These are phyloP conservation scores for Macrophomina pseudophaseolina DNA, from an alignment of 2,329 filamentous ascomycete species.

Conservation along the genomic window DNA sequence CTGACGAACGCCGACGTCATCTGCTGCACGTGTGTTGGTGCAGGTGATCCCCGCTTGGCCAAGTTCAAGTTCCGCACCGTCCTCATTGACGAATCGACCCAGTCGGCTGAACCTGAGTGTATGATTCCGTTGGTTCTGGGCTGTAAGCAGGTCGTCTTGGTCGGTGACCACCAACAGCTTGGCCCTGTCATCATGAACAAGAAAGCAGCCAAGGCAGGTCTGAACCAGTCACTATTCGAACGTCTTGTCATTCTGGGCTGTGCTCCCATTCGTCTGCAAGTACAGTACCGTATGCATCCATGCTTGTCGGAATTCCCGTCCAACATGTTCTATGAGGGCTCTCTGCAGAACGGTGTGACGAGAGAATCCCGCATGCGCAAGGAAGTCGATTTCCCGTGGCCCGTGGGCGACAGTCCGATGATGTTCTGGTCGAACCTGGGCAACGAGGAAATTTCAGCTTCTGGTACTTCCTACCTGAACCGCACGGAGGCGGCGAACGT, in stretches of 20 bases:
- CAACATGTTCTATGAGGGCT: constrained; percentile 99
- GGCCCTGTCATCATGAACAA: constrained; percentile 99
- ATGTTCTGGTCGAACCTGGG: constrained; percentile 99
- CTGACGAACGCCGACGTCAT: constrained; percentile 95
- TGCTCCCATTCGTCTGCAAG: constrained; percentile 89
- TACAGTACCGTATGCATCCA: constrained; percentile 99
- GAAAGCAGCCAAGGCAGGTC: constrained; percentile 95
- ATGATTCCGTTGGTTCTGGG: constrained; percentile 97
- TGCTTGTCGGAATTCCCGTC: constrained; percentile 96
- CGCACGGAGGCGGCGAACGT: constrained; percentile 96
- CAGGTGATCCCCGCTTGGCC: constrained; percentile 89
- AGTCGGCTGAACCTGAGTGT: constrained; percentile 96
- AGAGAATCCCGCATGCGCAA: constrained; percentile 84
- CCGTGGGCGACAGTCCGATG: constrained; percentile 91
- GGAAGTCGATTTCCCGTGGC: constrained; percentile 98
- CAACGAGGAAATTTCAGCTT: constrained; percentile 97
- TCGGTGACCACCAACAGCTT: constrained; percentile 97
- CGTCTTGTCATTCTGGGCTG: constrained; percentile 90
- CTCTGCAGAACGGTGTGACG: constrained; percentile 94
- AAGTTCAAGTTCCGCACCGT: constrained; percentile 99
- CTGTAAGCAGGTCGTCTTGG: constrained; percentile 98
- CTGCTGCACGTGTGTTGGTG: constrained; percentile 97
- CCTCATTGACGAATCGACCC: constrained; percentile 96
- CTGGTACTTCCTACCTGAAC: constrained; percentile 96
- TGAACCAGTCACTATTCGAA: constrained; percentile 98